phyloP scores from a whole-genome alignment of 2,329 filamentous ascomycete species.

The Claviceps arundinis region DNA sequence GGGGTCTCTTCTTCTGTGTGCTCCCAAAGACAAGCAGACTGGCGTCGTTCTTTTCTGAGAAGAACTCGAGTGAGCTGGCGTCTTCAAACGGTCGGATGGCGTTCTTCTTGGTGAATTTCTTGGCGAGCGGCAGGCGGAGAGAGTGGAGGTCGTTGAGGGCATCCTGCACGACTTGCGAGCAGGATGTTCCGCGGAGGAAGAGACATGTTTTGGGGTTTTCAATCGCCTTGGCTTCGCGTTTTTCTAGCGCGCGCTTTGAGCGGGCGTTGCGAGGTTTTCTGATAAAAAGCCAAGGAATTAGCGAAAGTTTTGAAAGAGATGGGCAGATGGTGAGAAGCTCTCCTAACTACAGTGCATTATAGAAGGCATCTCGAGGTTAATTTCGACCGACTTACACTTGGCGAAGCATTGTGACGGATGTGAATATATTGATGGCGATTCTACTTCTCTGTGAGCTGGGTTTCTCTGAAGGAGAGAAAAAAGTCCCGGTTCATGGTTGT shows the following conservation, averaged over 20 bases:
- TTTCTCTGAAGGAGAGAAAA: constrained; percentile 11
- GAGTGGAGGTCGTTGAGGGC: constrained; percentile 75
- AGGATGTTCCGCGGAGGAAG: constrained; percentile 77
- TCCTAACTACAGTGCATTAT: too few relatives aligned
- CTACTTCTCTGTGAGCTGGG: neutral
- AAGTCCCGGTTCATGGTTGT: constrained; percentile 14
- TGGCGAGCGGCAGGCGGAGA: constrained; percentile 69
- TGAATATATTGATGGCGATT: neutral
- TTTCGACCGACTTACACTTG: constrained; percentile 27
- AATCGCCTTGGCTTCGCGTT: constrained; percentile 74
- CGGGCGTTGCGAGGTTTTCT: constrained; percentile 60
- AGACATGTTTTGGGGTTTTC: constrained; percentile 87
- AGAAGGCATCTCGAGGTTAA: too few relatives aligned
- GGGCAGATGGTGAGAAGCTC: neutral
- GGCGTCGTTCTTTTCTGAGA: constrained; percentile 91
- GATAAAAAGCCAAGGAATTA: neutral
- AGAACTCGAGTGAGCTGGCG: constrained; percentile 77
- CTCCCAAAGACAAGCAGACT: constrained; percentile 72
- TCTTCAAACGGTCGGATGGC: constrained; percentile 90
- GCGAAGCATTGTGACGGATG: constrained; percentile 29
- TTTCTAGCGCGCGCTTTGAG: constrained; percentile 88
- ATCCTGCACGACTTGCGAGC: constrained; percentile 70
- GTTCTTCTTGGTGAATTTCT: constrained; percentile 97
- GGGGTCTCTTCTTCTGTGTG: constrained; percentile 89
- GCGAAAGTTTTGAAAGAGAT: neutral